These are phyloP conservation scores for Colletotrichum viniferum DNA, from an alignment of 2,329 filamentous ascomycete genomes.

Conservation along the genomic window DNA sequence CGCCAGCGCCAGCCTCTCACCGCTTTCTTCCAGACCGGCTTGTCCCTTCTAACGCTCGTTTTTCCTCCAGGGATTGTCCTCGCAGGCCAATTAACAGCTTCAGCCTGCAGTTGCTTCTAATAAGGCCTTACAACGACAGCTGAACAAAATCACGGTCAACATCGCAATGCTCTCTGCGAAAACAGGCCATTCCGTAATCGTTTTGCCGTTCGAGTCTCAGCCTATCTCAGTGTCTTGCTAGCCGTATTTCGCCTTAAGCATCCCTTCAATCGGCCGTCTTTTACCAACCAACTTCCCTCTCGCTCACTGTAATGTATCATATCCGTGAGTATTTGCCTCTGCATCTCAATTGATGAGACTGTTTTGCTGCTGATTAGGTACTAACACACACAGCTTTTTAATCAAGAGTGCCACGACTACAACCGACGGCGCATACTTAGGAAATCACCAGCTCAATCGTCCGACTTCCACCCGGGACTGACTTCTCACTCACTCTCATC, in stretches of 20 bases:
- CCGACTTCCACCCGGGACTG: not conserved
- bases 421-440: not conserved
- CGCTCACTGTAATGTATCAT: conserved; percentile 11
- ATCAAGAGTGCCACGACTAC: not conserved
- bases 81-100: not conserved
- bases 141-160: not conserved
- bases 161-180: conserved; percentile 21
- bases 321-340: not conserved
- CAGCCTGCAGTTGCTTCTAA: not conserved
- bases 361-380: not conserved
- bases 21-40: conserved; percentile 13
- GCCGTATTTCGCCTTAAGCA: not conserved
- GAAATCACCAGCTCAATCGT: not conserved
- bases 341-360: not conserved
- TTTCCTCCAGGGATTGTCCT: conserved; percentile 18
- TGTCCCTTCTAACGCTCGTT: conserved; percentile 22
- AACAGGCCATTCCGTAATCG: not conserved
- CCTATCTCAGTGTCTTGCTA: not conserved
- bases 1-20: conserved; percentile 1
- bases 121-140: not conserved
- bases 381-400: not conserved
- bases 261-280: not conserved
- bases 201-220: not conserved
- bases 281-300: not conserved
- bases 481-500: not conserved